Evolutionary conservation across 2,329 filamentous ascomycete species (phyloP), one percentile per base, ranked within the genome.

Genomic region (Aspergillus sergii): DNA sequence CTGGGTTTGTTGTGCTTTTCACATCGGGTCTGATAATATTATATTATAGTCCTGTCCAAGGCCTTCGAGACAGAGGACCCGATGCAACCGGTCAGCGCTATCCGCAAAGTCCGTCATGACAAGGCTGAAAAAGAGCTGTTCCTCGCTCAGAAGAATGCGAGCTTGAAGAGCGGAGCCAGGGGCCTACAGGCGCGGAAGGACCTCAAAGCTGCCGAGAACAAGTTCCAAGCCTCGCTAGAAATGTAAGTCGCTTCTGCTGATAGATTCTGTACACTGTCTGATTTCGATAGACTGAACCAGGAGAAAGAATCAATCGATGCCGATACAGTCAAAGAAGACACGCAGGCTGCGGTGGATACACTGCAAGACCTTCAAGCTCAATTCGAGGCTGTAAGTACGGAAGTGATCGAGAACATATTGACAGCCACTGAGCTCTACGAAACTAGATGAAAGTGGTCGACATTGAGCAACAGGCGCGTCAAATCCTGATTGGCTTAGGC

Each of bases 161-260:
- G 87, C 48, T 79, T 93, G 46, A 83, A 91, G 58, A 94, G 91
- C 71, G 92, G 93, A 39, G 86, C 91, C 1, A 81, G 92, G 48
- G 93, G 93, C 0, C 80, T 91, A 83, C 85, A 90, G 64, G 92
- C 92, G 0, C 83, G 92, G n/a, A 94, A 95, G 70, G 86, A 88
- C 1, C 77, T 95, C 21, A 86, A 88, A 57, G 85, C 85, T 4
- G 85, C 89, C 32, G 92, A 96, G 72, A 88, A 88, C 66, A 84
- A 85, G 19, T 82, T 92, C 2, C 83, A 86, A 12, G 84, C 87
- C 53, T 89, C 86, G 0, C 77, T 82, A 45, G 75, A 75, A 11
- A 58, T 82, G 86, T 89, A 76, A 73, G 82, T 69, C 57, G 23
- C 41, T 39, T 21, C 10, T 1, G 8, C 28, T 9, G 26, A 9